Evolutionary conservation across 2,329 filamentous ascomycete species (phyloP).

Genomic region (Exophiala sideris): DNA sequence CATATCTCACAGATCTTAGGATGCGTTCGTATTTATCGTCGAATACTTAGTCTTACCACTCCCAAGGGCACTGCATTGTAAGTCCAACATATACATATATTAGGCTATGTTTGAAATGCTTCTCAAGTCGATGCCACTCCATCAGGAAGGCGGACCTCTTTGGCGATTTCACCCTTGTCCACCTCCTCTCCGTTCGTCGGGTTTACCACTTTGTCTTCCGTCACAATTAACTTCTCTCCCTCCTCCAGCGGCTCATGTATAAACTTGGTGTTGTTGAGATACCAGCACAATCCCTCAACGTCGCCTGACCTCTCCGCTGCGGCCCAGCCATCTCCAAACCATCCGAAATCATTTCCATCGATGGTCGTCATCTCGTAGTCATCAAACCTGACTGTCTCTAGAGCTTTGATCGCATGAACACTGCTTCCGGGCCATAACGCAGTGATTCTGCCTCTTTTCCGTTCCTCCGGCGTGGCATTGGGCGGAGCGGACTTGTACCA

Average conservation of each 20-base stretch:
- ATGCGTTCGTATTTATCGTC: no score
- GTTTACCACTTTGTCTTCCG: conserved; percentile 13
- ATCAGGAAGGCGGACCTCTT: conserved; percentile 15
- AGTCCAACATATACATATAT: no score
- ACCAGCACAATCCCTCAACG: conserved; percentile 25
- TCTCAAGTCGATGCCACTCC: conserved; percentile 15
- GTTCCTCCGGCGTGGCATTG: conserved; percentile 30
- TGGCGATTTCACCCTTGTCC: conserved; percentile 10
- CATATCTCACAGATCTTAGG: no score
- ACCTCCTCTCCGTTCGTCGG: conserved; percentile 6
- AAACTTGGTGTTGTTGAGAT: conserved; percentile 25
- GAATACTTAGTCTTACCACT: no score
- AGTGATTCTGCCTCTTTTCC: conserved; percentile 38
- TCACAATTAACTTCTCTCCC: conserved; percentile 12
- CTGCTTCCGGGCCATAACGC: conserved; percentile 44
- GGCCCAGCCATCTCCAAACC: conserved; percentile 50
- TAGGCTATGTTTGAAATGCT: no score
- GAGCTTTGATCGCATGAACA: conserved; percentile 35
- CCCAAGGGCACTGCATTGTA: no score
- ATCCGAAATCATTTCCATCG: conserved; percentile 44
- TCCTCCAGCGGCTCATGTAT: conserved; percentile 17
- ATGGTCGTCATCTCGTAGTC: conserved; percentile 47
- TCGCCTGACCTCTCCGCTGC: conserved; percentile 23
- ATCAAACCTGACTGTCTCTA: conserved; percentile 42
- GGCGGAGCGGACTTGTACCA: conserved; percentile 48